Evolutionary conservation across 2,329 filamentous ascomycete genomes (phyloP), one percentile per base, ranked within the genome.

Genomic region (Dactylella cylindrospora): DNA sequence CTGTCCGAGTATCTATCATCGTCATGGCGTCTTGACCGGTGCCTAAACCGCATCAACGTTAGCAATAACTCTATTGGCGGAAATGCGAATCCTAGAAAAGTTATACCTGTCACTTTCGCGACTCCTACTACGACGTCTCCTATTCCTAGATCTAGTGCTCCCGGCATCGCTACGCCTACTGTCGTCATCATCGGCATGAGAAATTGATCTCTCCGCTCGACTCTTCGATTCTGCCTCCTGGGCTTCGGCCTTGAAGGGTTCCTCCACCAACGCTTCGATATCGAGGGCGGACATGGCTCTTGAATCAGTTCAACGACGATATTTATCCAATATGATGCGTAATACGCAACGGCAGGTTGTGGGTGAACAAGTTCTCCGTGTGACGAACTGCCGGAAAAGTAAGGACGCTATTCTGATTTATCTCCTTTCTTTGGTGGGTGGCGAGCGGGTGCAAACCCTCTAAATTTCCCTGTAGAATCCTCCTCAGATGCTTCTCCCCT

Each of bases 1-100:
- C 78, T 76, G 66, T 83, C 80, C 65, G 82, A 80, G 67, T 76
- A 71, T 55, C 74, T 74, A 46, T 73, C 45, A 62, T 68, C 61
- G 46, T 65, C 59, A 31, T 66, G 62, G 35, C 44, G 55, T 41
- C 62, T 64, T n/a, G 55, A 64, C 40, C 43, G 53, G 28, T 60
- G 46, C 40, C 49, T 47, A 31, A 28, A 45, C 15, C 51, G 7
- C 43, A 57, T n/a, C n/a, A n/a, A n/a, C n/a, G n/a, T n/a, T n/a
- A n/a, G n/a, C n/a, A n/a, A n/a, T n/a, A n/a, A n/a, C n/a, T n/a
- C n/a, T 12, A 25, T 12, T 39, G 10, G 13, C 17, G 2, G 9
- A 31, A 31, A 31, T 8, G 28, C 8, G 13, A 8, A 39, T 8
- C 15, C 10, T 7, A 36, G 22, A 5, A 3, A 43, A 23, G n/a